Evolutionary conservation across 306 rosid genomes (phyloP), one percentile per base, ranked within the genome.

Genomic region (Herpetospermum pedunculosum): DNA sequence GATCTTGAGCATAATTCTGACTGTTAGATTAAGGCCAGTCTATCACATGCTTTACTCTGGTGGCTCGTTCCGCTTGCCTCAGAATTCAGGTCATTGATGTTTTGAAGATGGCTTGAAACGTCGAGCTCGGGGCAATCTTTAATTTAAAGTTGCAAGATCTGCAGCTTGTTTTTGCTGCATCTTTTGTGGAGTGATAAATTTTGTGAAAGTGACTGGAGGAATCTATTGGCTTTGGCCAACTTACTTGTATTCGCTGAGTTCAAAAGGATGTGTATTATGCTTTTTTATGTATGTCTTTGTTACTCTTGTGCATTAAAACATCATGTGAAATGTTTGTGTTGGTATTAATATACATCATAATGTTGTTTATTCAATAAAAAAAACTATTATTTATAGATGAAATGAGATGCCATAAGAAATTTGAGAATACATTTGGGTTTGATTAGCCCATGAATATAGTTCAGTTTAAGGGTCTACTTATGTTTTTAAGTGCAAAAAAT

Each of bases 31-130:
- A 25, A 78, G 87, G 19, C 92, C 93, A 0, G 96, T 92, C 28
- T 92, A 92, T 82, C 85, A 83, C 78, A 86, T 84, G 96, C 81
- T 92, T 3, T 92, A 87, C 54, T 79, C 91, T 1, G 81, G 87
- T 21, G 91, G 96, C 40, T 86, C 90, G 13, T 87, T 91, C 82
- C 82, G 85, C 44, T 65, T 67, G 67, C 86, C 81, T 76, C 80
- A 70, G 29, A 75, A 68, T 50, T 75, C 86, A 62, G 64, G 47
- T 49, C 81, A 75, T 71, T 79, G 77, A 77, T 35, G 14, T 47
- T 44, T 43, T 37, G 25, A 26, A 69, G 72, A 67, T 37, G n/a
- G 35, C 11, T 41, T 25, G 50, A 40, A 35, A 12, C 43, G 7
- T 5, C 2, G n/a, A 0, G 48, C 28, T 21, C n/a, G 11, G 5